Evolutionary conservation across 2,329 filamentous ascomycete species (phyloP).

Genomic region (Fusarium sp.): DNA sequence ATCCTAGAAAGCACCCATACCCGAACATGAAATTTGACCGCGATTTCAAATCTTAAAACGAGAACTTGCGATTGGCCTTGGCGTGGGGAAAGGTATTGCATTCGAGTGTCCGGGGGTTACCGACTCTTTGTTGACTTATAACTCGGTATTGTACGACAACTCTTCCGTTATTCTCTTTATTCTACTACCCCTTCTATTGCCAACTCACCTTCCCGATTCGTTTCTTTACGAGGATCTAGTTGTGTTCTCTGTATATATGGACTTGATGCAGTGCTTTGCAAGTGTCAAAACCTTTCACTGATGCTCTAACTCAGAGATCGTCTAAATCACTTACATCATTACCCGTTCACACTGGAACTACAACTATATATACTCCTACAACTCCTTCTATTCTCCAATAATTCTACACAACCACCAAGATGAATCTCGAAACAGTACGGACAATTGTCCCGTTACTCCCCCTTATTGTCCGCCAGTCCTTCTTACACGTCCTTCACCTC

Average conservation of each 20-base stretch:
- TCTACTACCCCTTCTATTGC: constrained; percentile 2
- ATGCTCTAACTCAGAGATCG: neutral
- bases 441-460: constrained; percentile 68
- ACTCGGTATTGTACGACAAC: constrained; percentile 9
- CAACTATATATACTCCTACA: neutral
- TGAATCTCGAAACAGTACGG: constrained; percentile 36
- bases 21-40: constrained; percentile 9
- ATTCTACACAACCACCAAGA: neutral
- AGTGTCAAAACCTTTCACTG: neutral
- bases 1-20: constrained; percentile 9
- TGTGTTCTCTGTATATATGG: neutral
- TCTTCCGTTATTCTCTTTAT: constrained; percentile 11
- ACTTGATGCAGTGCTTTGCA: neutral
- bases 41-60: constrained; percentile 4
- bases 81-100: neutral
- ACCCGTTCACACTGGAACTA: constrained; percentile 8
- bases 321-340: constrained; percentile 23
- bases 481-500: constrained; percentile 73
- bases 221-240: neutral
- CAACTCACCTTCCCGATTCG: neutral
- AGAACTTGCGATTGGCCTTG: constrained; percentile 14
- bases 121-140: constrained; percentile 19
- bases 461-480: constrained; percentile 68
- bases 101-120: constrained; percentile 1
- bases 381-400: neutral